phyloP scores from a whole-genome alignment of 1,284 basidiomycete species.

The Leucoagaricus sp. region DNA sequence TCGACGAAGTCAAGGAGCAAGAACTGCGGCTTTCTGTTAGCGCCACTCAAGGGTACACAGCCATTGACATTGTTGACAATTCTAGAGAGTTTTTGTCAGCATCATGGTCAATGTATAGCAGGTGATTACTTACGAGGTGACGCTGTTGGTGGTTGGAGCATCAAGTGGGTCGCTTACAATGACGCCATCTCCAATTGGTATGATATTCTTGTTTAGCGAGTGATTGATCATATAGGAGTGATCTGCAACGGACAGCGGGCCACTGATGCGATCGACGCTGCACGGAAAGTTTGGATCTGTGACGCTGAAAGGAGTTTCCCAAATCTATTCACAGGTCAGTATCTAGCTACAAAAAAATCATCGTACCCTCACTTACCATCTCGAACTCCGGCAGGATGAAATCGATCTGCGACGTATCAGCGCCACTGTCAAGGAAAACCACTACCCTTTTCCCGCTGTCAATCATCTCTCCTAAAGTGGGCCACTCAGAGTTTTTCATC shows the following conservation, averaged over 20 bases:
- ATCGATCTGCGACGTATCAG: slow-evolving; percentile 42
- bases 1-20: slow-evolving; percentile 56
- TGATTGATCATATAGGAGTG: slow-evolving; percentile 64
- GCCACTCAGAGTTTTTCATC: slow-evolving; percentile 63
- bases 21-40: slow-evolving; percentile 48
- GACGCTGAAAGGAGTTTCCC: slow-evolving; percentile 75
- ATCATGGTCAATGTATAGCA: background rate
- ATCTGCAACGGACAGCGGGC: slow-evolving; percentile 46
- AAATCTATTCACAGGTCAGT: slow-evolving; percentile 45
- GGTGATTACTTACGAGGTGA: slow-evolving; percentile 38
- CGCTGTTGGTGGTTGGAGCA: slow-evolving; percentile 43
- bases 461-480: slow-evolving; percentile 73
- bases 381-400: slow-evolving; percentile 68
- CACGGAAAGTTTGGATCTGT: slow-evolving; percentile 68
- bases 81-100: slow-evolving; percentile 25
- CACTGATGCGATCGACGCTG: slow-evolving; percentile 62
- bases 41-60: slow-evolving; percentile 41
- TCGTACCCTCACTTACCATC: slow-evolving; percentile 43
- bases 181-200: slow-evolving; percentile 40
- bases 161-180: slow-evolving; percentile 41
- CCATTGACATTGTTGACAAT: slow-evolving; percentile 46
- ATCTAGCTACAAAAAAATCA: slow-evolving; percentile 3
- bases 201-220: slow-evolving; percentile 46
- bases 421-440: slow-evolving; percentile 68
- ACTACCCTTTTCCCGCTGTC: slow-evolving; percentile 65